Percentiles rank a stretch among this genome's conserved stretches.
Evolutionary conservation across 352 stramenopile species (phyloP).

Genomic region (Phytophthora sojae): DNA sequence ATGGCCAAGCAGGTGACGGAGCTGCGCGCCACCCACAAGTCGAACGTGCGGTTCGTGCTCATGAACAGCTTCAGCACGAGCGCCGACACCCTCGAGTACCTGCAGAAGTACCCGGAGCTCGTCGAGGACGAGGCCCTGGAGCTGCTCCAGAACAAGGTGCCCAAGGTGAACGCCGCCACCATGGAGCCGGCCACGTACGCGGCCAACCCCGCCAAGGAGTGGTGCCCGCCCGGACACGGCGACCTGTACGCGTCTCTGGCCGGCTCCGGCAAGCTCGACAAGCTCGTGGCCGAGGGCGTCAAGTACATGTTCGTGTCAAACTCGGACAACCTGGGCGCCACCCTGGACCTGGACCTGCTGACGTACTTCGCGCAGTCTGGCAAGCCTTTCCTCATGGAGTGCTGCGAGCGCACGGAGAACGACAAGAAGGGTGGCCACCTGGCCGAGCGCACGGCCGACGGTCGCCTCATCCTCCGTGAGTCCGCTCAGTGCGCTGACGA

Average conservation of each 20-base stretch:
- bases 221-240: constrained; percentile 87
- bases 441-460: constrained; percentile 90
- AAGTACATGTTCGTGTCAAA: constrained; percentile 94
- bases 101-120: constrained; percentile 91
- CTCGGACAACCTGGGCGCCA: constrained; percentile 89
- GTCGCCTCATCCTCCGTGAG: constrained; percentile 95
- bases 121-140: constrained; percentile 96
- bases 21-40: constrained; percentile 94
- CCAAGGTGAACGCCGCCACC: constrained; percentile 93
- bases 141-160: constrained; percentile 99
- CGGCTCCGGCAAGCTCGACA: constrained; percentile 87
- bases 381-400: constrained; percentile 94
- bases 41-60: constrained; percentile 91
- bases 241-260: constrained; percentile 88
- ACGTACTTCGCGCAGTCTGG: constrained; percentile 91
- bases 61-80: constrained; percentile 93
- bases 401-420: constrained; percentile 97
- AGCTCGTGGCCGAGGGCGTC: constrained; percentile 83
- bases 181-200: constrained; percentile 68
- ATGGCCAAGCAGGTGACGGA: constrained; percentile 94
- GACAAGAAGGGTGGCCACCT: constrained; percentile 99
- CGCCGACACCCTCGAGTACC: constrained; percentile 86
- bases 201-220: constrained; percentile 83
- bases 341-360: constrained; percentile 84
- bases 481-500: constrained; percentile 89